Conservation (phyloP, 163 green algal species). For the Prototheca wickerhamii region DNA sequence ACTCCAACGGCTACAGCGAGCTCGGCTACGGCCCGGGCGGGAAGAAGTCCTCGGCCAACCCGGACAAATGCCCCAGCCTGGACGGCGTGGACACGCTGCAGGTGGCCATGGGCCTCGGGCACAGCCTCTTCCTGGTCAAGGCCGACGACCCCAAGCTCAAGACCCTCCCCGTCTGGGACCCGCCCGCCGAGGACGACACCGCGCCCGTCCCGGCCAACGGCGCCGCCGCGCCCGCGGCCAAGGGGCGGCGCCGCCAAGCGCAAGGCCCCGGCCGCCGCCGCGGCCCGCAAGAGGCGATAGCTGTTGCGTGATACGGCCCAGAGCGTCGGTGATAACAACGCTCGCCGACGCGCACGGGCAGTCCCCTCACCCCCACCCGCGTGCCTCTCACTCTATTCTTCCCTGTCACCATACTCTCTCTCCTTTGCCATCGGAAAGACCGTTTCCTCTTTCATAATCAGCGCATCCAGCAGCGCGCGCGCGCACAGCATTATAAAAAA, state of each 20-base stretch:
- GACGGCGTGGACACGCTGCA: slow-evolving; percentile 56
- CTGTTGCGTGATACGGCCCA: slow-evolving; percentile 1
- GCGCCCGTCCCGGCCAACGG: not conserved
- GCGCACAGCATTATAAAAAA: too few relatives aligned
- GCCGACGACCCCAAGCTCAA: slow-evolving; percentile 22
- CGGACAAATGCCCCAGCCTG: slow-evolving; percentile 70
- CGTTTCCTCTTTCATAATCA: too few relatives aligned
- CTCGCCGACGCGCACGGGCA: too few relatives aligned
- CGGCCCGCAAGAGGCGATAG: slow-evolving; percentile 10
- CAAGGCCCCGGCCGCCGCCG: slow-evolving; percentile 25
- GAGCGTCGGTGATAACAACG: not conserved
- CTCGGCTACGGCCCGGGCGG: slow-evolving; percentile 78
- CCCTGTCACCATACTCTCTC: too few relatives aligned
- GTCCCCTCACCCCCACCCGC: too few relatives aligned
- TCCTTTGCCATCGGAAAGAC: too few relatives aligned
- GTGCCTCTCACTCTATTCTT: too few relatives aligned
- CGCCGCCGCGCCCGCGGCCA: slow-evolving; percentile 10
- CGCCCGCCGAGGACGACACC: slow-evolving; percentile 11
- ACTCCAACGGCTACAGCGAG: slow-evolving; percentile 65
- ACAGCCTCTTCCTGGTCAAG: slow-evolving; percentile 76
- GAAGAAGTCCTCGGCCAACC: slow-evolving; percentile 86
- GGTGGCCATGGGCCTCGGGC: slow-evolving; percentile 68
- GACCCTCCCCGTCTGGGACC: slow-evolving; percentile 25
- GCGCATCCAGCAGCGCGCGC: too few relatives aligned
- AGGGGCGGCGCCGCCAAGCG: too few relatives aligned